Conservation (phyloP, 139 green algal species). For the Tetratostichococcus sp. region DNA sequence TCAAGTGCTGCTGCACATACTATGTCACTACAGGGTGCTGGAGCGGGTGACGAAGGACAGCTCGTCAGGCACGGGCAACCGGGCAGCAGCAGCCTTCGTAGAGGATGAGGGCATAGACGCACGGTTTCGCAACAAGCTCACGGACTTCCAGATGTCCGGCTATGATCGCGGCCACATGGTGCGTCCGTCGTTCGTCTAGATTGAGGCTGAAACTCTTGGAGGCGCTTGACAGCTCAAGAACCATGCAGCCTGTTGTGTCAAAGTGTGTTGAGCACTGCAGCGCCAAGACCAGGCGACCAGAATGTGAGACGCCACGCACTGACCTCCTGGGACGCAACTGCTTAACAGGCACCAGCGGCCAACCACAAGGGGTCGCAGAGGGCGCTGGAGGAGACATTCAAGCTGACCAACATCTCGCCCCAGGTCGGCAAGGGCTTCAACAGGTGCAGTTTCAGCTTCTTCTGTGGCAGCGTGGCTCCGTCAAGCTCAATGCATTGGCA, state of each 20-base stretch:
- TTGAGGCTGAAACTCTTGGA: too few species aligned
- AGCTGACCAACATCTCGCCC: slow-evolving; percentile 63
- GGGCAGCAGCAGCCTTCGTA: slow-evolving; percentile 52
- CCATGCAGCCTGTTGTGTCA: too few species aligned
- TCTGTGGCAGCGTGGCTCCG: background rate
- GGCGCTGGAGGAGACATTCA: slow-evolving; percentile 87
- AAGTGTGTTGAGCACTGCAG: too few species aligned
- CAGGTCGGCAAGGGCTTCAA: slow-evolving; percentile 89
- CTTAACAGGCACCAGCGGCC: slow-evolving; percentile 63
- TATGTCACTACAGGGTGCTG: slow-evolving; percentile 16
- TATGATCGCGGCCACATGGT: slow-evolving; percentile 93
- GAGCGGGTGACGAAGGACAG: slow-evolving; percentile 30
- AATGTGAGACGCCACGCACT: too few species aligned
- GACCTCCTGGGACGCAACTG: too few species aligned
- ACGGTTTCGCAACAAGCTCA: slow-evolving; percentile 64
- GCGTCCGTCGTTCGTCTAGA: background rate
- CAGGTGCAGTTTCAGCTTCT: slow-evolving; percentile 7
- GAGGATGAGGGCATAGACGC: slow-evolving; percentile 63
- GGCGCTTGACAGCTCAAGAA: too few species aligned
- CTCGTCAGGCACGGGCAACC: slow-evolving; percentile 31
- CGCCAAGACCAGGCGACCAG: too few species aligned
- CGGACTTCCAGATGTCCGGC: slow-evolving; percentile 67
- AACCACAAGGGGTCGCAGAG: slow-evolving; percentile 76
- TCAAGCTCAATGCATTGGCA: too few species aligned
- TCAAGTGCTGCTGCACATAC: background rate